A percentile compares a stretch with the other conserved stretches of the same genome.
These are phyloP conservation scores for Volvox carteri DNA, from an alignment of 163 green algal species.

Conservation along the genomic window DNA sequence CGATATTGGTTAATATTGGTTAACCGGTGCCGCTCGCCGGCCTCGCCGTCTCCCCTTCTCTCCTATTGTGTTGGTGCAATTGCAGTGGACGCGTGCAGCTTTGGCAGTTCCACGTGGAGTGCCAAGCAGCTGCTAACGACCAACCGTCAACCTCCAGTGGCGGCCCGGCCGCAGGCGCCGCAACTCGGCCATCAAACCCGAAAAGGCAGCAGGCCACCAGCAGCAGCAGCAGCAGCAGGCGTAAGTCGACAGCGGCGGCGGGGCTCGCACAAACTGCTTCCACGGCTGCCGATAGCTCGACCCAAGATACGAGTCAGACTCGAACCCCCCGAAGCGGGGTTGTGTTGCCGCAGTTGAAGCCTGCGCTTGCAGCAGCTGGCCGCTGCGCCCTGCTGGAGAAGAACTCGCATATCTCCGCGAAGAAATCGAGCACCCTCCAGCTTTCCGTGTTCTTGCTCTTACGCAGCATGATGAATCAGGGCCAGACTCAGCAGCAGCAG, in stretches of 20 bases:
- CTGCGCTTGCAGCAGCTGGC: background rate
- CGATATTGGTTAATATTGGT: background rate
- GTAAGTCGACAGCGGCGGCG: too few relatives aligned
- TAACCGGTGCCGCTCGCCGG: background rate
- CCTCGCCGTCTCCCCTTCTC: background rate
- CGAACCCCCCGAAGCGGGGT: too few relatives aligned
- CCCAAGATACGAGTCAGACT: too few relatives aligned
- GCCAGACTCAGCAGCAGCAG: background rate
- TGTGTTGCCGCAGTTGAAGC: background rate
- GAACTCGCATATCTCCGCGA: background rate
- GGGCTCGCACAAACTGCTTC: too few relatives aligned
- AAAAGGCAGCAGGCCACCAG: too few relatives aligned
- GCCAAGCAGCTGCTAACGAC: background rate
- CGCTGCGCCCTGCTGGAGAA: background rate
- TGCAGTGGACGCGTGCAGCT: constrained; percentile 7
- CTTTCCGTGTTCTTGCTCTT: background rate
- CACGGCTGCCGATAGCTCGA: too few relatives aligned
- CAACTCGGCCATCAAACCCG: too few relatives aligned
- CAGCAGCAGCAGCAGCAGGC: too few relatives aligned
- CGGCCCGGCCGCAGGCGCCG: too few relatives aligned
- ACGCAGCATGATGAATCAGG: constrained; percentile 1
- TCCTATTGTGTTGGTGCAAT: background rate
- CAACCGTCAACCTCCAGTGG: background rate
- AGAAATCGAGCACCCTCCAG: background rate
- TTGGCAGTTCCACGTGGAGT: constrained; percentile 32